Evolutionary conservation across 192 early-diverging fungal species (phyloP), one percentile per base, ranked within the genome.

Genomic region (Coemansia sp.): DNA sequence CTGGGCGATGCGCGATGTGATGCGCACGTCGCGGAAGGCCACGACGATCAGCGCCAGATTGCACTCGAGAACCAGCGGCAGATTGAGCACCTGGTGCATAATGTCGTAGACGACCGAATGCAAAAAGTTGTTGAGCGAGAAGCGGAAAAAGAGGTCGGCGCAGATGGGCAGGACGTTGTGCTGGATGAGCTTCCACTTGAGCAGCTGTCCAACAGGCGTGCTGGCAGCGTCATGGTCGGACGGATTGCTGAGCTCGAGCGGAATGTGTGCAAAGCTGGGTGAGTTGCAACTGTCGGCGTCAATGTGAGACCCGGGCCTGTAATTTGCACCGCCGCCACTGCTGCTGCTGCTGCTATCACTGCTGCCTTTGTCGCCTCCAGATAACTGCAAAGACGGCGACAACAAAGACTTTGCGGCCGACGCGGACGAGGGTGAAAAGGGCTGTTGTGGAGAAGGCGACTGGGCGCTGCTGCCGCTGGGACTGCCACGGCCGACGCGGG

Each of bases 91-190:
- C 71, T 99, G 97, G 60, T 94, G 93, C 60, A 98, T 82, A 84
- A 98, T 95, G 64, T 99, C 97, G 67, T 96, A 99, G 1, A 97
- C 92, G 23, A 99, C 95, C 19, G 91, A 92, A 63, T 99, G 97
- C 55, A 99, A 63, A 67, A 99, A 95, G 79, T 99, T 99, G 77
- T 99, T 99, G 87, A 95, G 97, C 28, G 87, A 85, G 58, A 91
- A 94, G 27, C 78, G 67, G 78, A 97, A 99, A 58, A 99, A 97
- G 43, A 99, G 68, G 55, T 90, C 83, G 57, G 83, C 60, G 54
- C 83, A 85, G 4, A 77, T 74, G 2, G 84, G 82, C 46, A 91
- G 53, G 19, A 87, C 83, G 23, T 60, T 59, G 64, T 84, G 76
- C 44, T 85, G 72, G 15, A 88, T 80, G 25, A 87, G 80, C 45